Conservation (phyloP, 1,139 yeast species). For the Kodamaea sp. region DNA sequence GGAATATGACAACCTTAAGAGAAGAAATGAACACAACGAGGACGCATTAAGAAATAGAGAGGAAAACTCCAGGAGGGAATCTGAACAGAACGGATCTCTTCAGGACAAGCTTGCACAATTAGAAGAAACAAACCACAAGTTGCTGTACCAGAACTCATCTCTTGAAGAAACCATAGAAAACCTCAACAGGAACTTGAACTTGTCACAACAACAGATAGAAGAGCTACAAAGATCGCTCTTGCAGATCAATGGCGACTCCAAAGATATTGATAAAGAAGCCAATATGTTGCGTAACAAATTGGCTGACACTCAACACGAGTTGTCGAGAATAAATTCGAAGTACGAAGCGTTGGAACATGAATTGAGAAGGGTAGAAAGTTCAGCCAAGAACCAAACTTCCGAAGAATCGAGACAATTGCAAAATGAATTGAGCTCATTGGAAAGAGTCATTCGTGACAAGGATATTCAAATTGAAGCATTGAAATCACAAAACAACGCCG, state of each 20-base stretch:
- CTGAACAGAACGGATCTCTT: neutral
- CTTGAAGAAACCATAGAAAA: slow-evolving; percentile 1
- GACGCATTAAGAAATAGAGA: neutral
- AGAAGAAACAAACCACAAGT: neutral
- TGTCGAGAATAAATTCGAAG: slow-evolving; percentile 1
- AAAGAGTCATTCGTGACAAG: neutral
- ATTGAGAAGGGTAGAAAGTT: slow-evolving; percentile 10
- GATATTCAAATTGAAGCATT: slow-evolving; percentile 3
- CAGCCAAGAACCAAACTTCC: no score
- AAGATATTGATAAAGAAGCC: neutral
- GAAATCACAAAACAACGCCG: slow-evolving; percentile 1
- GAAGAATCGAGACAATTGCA: slow-evolving; percentile 2
- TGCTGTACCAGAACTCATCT: neutral
- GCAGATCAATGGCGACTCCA: neutral
- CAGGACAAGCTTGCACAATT: neutral
- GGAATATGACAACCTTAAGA: neutral
- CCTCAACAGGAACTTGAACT: slow-evolving; percentile 1
- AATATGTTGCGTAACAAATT: neutral
- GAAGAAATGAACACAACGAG: neutral
- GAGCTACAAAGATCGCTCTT: neutral
- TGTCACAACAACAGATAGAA: neutral
- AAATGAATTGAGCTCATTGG: neutral
- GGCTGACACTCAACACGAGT: neutral
- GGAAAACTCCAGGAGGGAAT: slow-evolving; percentile 14
- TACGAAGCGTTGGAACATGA: slow-evolving; percentile 1